phyloP scores from a whole-genome alignment of 1,284 basidiomycete genomes.

The Sanghuangporus weigelae region DNA sequence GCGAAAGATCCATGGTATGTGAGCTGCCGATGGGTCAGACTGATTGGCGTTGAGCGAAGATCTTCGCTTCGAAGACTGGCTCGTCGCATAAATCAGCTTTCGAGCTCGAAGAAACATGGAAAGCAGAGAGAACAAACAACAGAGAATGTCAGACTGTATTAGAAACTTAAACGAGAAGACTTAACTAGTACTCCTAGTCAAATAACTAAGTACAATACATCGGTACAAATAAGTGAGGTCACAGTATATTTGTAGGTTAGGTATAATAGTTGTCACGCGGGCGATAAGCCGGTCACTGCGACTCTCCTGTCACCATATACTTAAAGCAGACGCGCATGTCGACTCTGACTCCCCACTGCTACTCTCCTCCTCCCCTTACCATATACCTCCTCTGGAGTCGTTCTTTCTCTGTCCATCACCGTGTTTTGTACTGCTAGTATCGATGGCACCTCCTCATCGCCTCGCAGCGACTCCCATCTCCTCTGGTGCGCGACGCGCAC shows the following conservation, averaged over 20 bases:
- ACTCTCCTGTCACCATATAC: neutral
- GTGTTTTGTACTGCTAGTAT: neutral
- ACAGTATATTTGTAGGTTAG: neutral
- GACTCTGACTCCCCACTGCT: neutral
- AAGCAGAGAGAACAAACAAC: neutral
- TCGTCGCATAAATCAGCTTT: too few relatives aligned
- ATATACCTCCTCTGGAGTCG: neutral
- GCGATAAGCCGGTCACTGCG: neutral
- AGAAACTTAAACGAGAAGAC: neutral
- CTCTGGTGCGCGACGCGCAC: neutral
- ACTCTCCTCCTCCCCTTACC: neutral
- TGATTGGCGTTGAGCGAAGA: too few relatives aligned
- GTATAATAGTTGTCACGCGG: neutral
- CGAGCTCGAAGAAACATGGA: too few relatives aligned
- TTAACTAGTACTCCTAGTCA: neutral
- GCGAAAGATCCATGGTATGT: too few relatives aligned
- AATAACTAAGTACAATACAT: neutral
- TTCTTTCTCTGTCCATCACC: neutral
- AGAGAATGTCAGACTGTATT: neutral
- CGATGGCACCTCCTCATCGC: neutral
- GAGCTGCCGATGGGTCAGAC: too few relatives aligned
- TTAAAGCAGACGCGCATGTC: neutral
- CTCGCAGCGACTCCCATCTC: neutral
- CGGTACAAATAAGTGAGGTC: neutral
- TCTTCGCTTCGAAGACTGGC: too few relatives aligned